Evolutionary conservation across 73 alveolate species (phyloP), one percentile per base, ranked within the genome.

Genomic region (Strombidium stylifer): DNA sequence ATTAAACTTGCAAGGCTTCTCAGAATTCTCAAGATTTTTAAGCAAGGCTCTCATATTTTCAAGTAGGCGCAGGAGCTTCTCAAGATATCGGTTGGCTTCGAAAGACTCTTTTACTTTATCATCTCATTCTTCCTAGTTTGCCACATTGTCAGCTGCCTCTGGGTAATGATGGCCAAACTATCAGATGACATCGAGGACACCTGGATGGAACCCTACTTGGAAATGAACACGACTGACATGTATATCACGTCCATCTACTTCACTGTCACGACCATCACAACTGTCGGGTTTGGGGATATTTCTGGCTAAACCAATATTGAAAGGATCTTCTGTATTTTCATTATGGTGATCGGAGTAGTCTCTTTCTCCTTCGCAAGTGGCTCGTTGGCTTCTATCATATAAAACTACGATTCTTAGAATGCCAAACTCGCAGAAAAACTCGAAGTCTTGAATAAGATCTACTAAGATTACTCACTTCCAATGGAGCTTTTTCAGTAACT

Each of bases 1-100:
- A 58, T 92, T 6, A 84, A 72, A 53, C 40, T 87, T 10, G 72
- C 88, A 4, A 76, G 94, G 36, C 73, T 73, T 6, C 47, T 85
- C 57, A 58, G 70, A 42, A 48, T 76, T 46, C 71, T 87, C 21
- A 58, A 88, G 50, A 69, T 69, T 53, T 68, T 77, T 16, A 57
- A 74, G 47, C 37, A 65, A 0, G 47, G 45, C 12, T 61, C 71
- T 36, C 11, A 18, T 4, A 25, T 47, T 18, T 4, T 47, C 3
- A 47, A 20, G 24, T 20, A 47, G n/a, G 37, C 19, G 37, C 11
- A 20, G 5, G 59, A 47, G 2, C 11, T 47, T 18, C 31, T 47
- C 30, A 47, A 20, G 36, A 18, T 47, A 4, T 6, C 37, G 18
- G 24, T 20, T 20, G 35, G 37, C 3, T 16, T 20, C n/a, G 59